These are phyloP conservation scores for Nemania sp. DNA, from an alignment of 2,329 filamentous ascomycete species.

Conservation along the genomic window DNA sequence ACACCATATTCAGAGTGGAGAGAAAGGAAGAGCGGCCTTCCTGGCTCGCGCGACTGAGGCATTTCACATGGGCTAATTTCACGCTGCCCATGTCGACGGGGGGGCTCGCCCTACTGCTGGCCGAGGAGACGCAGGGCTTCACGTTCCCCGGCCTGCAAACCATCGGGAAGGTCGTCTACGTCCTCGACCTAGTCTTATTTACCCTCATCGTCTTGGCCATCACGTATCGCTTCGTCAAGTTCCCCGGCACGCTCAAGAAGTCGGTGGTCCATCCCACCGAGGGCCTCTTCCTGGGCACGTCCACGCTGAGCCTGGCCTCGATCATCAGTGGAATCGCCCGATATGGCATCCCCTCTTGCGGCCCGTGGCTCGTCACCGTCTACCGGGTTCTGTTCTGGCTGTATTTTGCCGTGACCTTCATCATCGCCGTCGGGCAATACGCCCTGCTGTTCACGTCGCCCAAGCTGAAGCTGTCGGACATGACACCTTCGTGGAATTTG, in stretches of 20 bases:
- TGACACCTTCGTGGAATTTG: constrained; percentile 45
- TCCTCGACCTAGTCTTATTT: constrained; percentile 56
- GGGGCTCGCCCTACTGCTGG: constrained; percentile 49
- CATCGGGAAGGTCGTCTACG: constrained; percentile 56
- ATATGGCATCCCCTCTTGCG: constrained; percentile 44
- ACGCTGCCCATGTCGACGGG: constrained; percentile 54
- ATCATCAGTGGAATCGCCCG: constrained; percentile 49
- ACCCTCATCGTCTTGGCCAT: constrained; percentile 40
- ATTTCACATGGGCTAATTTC: constrained; percentile 55
- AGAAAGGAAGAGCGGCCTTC: not conserved
- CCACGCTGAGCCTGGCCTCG: constrained; percentile 47
- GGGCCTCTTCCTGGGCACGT: constrained; percentile 50
- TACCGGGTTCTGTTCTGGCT: constrained; percentile 49
- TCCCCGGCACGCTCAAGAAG: constrained; percentile 48
- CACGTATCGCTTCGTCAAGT: constrained; percentile 50
- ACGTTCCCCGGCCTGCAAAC: constrained; percentile 53
- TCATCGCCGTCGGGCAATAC: constrained; percentile 46
- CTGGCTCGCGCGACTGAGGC: constrained; percentile 36
- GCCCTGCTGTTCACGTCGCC: constrained; percentile 44
- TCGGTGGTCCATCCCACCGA: constrained; percentile 57
- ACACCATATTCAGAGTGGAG: not conserved
- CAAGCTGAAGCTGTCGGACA: constrained; percentile 44
- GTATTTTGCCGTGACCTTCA: constrained; percentile 47
- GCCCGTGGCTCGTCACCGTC: constrained; percentile 45
- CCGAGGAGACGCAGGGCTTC: constrained; percentile 45